A percentile compares a stretch with the other conserved stretches of the same genome.
These are phyloP conservation scores for Strobilomyces echinocephalus DNA, from an alignment of 768 basidiomycete genomes.

Conservation along the genomic window DNA sequence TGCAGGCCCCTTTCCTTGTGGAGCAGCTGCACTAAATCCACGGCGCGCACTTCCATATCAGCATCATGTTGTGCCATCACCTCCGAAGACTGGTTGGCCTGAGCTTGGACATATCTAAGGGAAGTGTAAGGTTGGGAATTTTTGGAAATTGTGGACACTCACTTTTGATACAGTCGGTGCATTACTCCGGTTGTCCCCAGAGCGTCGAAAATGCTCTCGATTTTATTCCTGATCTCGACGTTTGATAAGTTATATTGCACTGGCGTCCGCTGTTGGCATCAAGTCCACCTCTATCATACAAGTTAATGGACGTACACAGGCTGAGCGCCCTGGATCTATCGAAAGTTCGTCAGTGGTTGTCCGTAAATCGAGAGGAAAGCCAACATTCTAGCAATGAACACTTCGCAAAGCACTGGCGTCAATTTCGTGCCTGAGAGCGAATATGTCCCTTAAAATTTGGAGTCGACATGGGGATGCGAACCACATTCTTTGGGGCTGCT, in stretches of 20 bases:
- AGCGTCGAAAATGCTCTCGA: slow-evolving; percentile 3
- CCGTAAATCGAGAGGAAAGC: slow-evolving; percentile 15
- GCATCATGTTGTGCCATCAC: slow-evolving; percentile 11
- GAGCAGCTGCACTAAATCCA: slow-evolving; percentile 24
- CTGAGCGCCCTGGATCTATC: slow-evolving; percentile 45
- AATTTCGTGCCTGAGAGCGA: slow-evolving; percentile 8
- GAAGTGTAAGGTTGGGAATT: background rate
- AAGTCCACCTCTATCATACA: background rate
- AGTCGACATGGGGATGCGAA: background rate
- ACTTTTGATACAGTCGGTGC: slow-evolving; percentile 10
- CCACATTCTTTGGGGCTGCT: background rate
- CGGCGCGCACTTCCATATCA: background rate
- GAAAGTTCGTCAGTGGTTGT: background rate
- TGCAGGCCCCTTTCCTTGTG: slow-evolving; percentile 5
- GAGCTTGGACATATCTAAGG: background rate
- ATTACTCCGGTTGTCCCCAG: slow-evolving; percentile 3
- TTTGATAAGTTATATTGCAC: slow-evolving; percentile 27
- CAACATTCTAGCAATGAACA: slow-evolving; percentile 49
- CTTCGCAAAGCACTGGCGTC: slow-evolving; percentile 23
- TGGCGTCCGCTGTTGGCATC: background rate
- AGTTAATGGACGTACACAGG: slow-evolving; percentile 37
- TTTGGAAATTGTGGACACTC: background rate
- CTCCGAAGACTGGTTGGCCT: slow-evolving; percentile 3
- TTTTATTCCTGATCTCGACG: background rate
- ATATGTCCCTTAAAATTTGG: background rate